phyloP scores from a whole-genome alignment of 179 eudicot species.

The Patellifolia procumbens region DNA sequence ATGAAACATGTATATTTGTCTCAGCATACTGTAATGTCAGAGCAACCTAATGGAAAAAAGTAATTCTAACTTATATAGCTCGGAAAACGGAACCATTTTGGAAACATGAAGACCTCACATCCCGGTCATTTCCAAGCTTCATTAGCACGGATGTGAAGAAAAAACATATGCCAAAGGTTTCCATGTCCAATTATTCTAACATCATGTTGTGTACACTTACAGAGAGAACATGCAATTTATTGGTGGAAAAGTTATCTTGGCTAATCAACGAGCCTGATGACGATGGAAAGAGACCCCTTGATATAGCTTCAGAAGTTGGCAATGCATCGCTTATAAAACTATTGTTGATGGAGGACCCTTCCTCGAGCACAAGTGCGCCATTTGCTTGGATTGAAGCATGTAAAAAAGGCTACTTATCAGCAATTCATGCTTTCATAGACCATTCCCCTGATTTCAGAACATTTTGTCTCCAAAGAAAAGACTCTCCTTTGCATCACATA shows the following conservation, averaged over 20 bases:
- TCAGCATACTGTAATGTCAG: no score
- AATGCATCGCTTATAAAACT: conserved; percentile 19
- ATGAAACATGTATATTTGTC: no score
- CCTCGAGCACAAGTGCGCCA: neutral
- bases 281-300: conserved; percentile 15
- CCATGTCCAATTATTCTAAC: no score
- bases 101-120: no score
- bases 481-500: conserved; percentile 26
- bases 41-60: no score
- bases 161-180: no score
- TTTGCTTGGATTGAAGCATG: conserved; percentile 26
- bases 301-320: conserved; percentile 19
- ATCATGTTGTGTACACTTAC: no score
- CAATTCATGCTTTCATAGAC: neutral
- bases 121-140: no score
- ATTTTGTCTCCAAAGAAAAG: conserved; percentile 3
- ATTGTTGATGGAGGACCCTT: conserved; percentile 2
- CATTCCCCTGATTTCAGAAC: conserved; percentile 11
- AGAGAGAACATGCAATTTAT: neutral
- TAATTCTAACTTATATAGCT: no score
- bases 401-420: conserved; percentile 2
- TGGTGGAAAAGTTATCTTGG: conserved; percentile 2
- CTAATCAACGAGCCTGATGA: neutral
- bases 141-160: no score
- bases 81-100: no score